A percentile compares a stretch with the other conserved stretches of the same genome.
Evolutionary conservation across 192 early-diverging fungal species (phyloP).

Genomic region (Polychytrium aggregatum): DNA sequence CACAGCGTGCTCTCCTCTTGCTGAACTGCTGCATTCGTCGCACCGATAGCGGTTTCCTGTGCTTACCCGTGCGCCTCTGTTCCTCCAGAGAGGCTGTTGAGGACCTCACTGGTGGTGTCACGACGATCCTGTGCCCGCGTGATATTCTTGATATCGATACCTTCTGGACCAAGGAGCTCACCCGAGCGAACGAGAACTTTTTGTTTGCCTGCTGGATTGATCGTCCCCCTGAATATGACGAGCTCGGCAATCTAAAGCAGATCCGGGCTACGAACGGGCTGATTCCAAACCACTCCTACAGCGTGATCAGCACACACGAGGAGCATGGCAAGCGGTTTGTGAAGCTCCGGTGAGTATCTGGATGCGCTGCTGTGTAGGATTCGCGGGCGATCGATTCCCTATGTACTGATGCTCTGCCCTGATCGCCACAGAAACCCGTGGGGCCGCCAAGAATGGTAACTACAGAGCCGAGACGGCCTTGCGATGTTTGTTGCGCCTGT

Average conservation of each 20-base stretch:
- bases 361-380: not conserved
- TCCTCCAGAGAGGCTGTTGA: conserved; percentile 38
- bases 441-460: conserved; percentile 38
- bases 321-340: conserved; percentile 29
- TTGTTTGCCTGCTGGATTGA: conserved; percentile 8
- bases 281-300: conserved; percentile 32
- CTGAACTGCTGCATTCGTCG: no score
- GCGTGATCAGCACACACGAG: conserved; percentile 29
- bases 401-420: no score
- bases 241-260: no score
- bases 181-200: conserved; percentile 19
- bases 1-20: no score
- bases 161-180: conserved; percentile 46
- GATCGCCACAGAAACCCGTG: conserved; percentile 28
- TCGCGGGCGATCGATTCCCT: no score
- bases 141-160: conserved; percentile 38
- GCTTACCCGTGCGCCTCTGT: no score
- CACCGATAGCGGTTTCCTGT: no score
- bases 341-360: conserved; percentile 9
- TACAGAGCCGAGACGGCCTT: no score
- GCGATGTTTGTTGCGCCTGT: no score
- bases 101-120: conserved; percentile 40
- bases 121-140: conserved; percentile 15
- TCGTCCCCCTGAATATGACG: no score
- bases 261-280: conserved; percentile 20